Evolutionary conservation across 306 rosid genomes (phyloP).

Genomic region (Comarum palustre): DNA sequence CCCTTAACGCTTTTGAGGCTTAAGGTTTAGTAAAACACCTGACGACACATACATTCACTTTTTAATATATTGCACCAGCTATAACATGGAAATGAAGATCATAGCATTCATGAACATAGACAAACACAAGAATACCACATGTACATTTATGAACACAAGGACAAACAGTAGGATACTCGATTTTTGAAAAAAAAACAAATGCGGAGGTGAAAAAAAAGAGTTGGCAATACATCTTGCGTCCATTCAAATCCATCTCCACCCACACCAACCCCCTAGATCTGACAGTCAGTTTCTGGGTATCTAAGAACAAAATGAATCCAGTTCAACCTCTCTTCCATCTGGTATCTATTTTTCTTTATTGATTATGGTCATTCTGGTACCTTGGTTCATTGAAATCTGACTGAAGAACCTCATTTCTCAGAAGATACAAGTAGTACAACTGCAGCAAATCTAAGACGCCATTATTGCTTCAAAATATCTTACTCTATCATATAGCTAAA

Average conservation of each 20-base stretch:
- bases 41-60: too few relatives aligned
- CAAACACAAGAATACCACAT: background rate
- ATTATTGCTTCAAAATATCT: slow-evolving; percentile 6
- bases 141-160: background rate
- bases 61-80: background rate
- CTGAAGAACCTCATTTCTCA: background rate
- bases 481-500: background rate
- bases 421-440: slow-evolving; percentile 3
- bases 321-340: background rate
- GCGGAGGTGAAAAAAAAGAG: background rate
- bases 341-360: background rate
- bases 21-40: too few relatives aligned
- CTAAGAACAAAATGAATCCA: background rate
- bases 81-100: background rate
- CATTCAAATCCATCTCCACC: background rate
- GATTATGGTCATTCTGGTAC: background rate
- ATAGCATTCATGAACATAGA: background rate
- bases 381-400: background rate
- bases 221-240: background rate
- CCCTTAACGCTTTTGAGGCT: too few relatives aligned
- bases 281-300: background rate
- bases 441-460: slow-evolving; percentile 16
- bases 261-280: background rate
- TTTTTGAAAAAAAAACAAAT: background rate
- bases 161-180: background rate